Conservation (phyloP, 495 filamentous ascomycete species). For the Venustampulla echinocandica region DNA sequence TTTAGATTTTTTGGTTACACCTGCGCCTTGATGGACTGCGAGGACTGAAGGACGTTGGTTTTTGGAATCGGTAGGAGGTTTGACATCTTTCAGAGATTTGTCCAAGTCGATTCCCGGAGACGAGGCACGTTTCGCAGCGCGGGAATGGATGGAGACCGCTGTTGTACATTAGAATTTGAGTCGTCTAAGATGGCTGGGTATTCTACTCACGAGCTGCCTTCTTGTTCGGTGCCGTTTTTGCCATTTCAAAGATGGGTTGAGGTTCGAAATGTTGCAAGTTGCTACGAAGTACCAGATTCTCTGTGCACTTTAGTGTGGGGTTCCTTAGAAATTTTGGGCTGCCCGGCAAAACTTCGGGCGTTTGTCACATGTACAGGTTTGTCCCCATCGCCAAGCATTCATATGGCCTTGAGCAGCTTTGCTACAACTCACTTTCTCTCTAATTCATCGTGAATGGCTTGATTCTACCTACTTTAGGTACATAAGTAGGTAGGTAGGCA, state of each 20-base stretch:
- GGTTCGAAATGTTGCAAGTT: too few species aligned
- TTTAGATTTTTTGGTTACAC: constrained; percentile 57
- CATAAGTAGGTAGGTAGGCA: too few species aligned
- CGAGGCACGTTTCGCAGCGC: constrained; percentile 62
- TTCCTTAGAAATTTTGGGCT: not conserved
- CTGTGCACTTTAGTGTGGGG: constrained; percentile 5
- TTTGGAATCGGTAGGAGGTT: constrained; percentile 43
- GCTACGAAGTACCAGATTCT: too few species aligned
- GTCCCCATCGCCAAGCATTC: too few species aligned
- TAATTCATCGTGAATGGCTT: too few species aligned
- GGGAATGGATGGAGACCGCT: constrained; percentile 49
- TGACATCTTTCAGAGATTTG: constrained; percentile 59
- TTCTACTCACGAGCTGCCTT: constrained; percentile 29
- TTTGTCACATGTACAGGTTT: too few species aligned
- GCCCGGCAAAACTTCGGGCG: constrained; percentile 2
- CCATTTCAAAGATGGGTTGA: too few species aligned
- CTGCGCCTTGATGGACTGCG: constrained; percentile 48
- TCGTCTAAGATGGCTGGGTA: not conserved
- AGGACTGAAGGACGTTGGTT: constrained; percentile 51
- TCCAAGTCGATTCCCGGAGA: constrained; percentile 66
- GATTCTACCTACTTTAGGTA: too few species aligned
- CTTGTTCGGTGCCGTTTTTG: constrained; percentile 34
- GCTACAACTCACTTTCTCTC: too few species aligned
- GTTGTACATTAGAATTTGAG: constrained; percentile 1
- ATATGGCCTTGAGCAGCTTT: too few species aligned